phyloP scores from a whole-genome alignment of 805 yeast genomes.

The Wickerhamomyces alni region DNA sequence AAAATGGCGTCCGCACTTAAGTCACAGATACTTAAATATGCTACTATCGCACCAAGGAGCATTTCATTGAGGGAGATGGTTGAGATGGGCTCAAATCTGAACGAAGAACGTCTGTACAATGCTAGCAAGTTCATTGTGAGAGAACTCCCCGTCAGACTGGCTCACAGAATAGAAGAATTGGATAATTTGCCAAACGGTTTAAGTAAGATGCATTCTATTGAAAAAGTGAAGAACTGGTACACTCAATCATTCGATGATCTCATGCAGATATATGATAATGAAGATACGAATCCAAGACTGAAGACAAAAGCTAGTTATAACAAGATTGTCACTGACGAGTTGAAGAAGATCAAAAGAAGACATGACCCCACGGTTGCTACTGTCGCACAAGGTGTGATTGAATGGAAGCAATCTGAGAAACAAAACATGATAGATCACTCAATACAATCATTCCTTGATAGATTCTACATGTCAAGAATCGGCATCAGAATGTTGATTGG shows the following conservation, averaged over 20 bases:
- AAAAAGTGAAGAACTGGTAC: slow-evolving; percentile 80
- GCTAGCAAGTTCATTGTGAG: slow-evolving; percentile 83
- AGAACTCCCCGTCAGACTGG: slow-evolving; percentile 81
- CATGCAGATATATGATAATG: slow-evolving; percentile 36
- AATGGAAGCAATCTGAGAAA: slow-evolving; percentile 61
- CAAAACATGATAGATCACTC: slow-evolving; percentile 56
- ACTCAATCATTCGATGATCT: slow-evolving; percentile 85
- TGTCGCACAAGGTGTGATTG: slow-evolving; percentile 86
- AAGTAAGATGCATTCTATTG: slow-evolving; percentile 66
- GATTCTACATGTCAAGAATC: slow-evolving; percentile 85
- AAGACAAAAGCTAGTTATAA: slow-evolving; percentile 69
- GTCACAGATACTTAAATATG: slow-evolving; percentile 36
- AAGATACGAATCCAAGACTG: slow-evolving; percentile 21
- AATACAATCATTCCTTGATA: slow-evolving; percentile 75
- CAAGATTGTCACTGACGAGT: slow-evolving; percentile 54
- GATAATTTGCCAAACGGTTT: slow-evolving; percentile 76
- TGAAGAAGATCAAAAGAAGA: slow-evolving; percentile 67
- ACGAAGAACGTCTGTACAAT: slow-evolving; percentile 70
- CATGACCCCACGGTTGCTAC: slow-evolving; percentile 94
- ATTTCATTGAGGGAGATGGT: slow-evolving; percentile 86
- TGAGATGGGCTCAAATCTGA: slow-evolving; percentile 77
- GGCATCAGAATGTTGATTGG: slow-evolving; percentile 93
- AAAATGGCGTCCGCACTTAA: slow-evolving; percentile 12
- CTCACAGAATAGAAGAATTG: slow-evolving; percentile 79
- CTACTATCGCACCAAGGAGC: slow-evolving; percentile 75